Evolutionary conservation across 305 asterid genomes (phyloP).

Genomic region (Fraxinus greggii): DNA sequence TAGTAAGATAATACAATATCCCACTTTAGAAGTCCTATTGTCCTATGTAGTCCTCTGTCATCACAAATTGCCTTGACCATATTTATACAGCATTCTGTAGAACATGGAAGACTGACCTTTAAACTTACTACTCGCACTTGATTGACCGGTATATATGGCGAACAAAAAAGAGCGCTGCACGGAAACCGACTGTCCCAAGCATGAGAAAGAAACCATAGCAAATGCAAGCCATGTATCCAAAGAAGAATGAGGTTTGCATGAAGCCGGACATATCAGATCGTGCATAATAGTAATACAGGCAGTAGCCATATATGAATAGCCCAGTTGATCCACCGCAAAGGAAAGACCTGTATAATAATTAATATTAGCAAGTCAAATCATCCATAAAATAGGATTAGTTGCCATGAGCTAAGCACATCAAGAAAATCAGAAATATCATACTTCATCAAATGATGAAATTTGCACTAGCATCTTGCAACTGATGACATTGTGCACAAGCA

Average conservation of each 20-base stretch:
- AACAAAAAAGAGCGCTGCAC: conserved; percentile 71
- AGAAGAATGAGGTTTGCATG: conserved; percentile 79
- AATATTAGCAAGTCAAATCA: neutral
- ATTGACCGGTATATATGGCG: conserved; percentile 69
- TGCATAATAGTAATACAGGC: conserved; percentile 74
- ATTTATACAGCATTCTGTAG: neutral
- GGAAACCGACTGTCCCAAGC: conserved; percentile 79
- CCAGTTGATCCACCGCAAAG: conserved; percentile 85
- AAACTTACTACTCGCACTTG: conserved; percentile 49
- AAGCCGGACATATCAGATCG: conserved; percentile 79
- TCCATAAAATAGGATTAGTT: neutral
- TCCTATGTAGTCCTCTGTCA: neutral
- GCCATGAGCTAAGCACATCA: neutral
- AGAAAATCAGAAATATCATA: neutral
- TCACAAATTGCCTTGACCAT: neutral
- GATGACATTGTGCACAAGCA: neutral
- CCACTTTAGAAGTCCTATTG: neutral
- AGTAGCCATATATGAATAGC: conserved; percentile 64
- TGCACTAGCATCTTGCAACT: neutral
- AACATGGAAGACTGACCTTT: neutral
- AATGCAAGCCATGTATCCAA: conserved; percentile 75
- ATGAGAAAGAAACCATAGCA: conserved; percentile 79
- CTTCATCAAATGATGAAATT: neutral
- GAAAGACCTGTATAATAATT: conserved; percentile 45
- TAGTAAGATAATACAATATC: conserved; percentile 1